These are phyloP conservation scores for Penicillium riverlandense DNA, from an alignment of 495 filamentous ascomycete genomes.

Conservation along the genomic window DNA sequence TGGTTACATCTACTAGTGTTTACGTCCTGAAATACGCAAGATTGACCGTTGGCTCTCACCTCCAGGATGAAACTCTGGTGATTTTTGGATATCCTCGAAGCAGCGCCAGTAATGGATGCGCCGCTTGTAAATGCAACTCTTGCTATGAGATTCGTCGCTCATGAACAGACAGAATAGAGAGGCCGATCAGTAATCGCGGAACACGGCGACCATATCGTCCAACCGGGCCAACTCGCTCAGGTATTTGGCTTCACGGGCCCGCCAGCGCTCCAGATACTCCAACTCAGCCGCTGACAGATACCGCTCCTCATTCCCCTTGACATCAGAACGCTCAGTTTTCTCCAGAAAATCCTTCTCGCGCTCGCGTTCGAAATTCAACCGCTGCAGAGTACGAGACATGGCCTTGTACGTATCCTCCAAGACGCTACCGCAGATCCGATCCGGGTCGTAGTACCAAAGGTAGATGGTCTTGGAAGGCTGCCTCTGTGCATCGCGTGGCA, in stretches of 20 bases:
- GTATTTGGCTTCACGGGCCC: slow-evolving; percentile 64
- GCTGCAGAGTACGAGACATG: slow-evolving; percentile 80
- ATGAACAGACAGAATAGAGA: not conserved
- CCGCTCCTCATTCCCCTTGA: slow-evolving; percentile 71
- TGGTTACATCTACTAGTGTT: not conserved
- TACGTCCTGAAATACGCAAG: too few species aligned
- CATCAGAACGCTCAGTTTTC: slow-evolving; percentile 73
- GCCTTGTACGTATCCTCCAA: slow-evolving; percentile 76
- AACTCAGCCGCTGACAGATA: slow-evolving; percentile 63
- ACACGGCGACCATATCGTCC: slow-evolving; percentile 75
- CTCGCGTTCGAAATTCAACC: slow-evolving; percentile 61
- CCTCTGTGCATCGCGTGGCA: slow-evolving; percentile 75
- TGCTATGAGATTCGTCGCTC: slow-evolving; percentile 8
- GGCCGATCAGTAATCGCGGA: slow-evolving; percentile 68
- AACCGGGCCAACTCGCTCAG: slow-evolving; percentile 68
- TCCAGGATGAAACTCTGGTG: too few species aligned
- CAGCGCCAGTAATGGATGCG: too few species aligned
- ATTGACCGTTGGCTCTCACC: too few species aligned
- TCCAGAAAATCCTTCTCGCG: slow-evolving; percentile 61
- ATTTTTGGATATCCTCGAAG: too few species aligned
- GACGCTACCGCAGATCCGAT: slow-evolving; percentile 56
- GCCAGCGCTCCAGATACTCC: slow-evolving; percentile 59
- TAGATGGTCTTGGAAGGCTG: slow-evolving; percentile 74
- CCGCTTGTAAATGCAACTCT: too few species aligned
- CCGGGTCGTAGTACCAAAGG: slow-evolving; percentile 81